Conservation (phyloP, 192 early-diverging fungal species). For the Podila verticillata region DNA sequence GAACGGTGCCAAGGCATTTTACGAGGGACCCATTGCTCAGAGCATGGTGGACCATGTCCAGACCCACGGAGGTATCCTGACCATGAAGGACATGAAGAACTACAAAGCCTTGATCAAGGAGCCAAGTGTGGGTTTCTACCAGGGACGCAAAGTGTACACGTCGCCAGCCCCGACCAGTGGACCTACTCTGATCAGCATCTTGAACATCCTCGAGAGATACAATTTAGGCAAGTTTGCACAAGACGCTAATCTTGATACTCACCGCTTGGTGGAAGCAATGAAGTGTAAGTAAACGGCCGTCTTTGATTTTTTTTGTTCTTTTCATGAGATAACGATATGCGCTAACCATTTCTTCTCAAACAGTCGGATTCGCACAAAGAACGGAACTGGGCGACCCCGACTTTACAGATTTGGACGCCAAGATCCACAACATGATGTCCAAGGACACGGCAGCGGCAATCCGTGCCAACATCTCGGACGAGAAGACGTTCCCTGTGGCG, state of each 20-base stretch:
- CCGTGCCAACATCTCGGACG: slow-evolving; percentile 79
- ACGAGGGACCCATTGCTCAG: slow-evolving; percentile 71
- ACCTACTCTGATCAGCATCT: slow-evolving; percentile 79
- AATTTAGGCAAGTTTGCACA: slow-evolving; percentile 67
- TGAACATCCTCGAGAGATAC: slow-evolving; percentile 91
- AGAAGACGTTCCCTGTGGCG: slow-evolving; percentile 67
- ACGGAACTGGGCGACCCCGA: slow-evolving; percentile 85
- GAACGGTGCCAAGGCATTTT: slow-evolving; percentile 67
- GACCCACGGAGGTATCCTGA: slow-evolving; percentile 79
- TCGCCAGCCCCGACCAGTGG: slow-evolving; percentile 84
- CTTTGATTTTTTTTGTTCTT: too few relatives aligned
- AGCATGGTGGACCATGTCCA: slow-evolving; percentile 72
- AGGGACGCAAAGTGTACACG: slow-evolving; percentile 68
- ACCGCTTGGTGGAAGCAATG: slow-evolving; percentile 88
- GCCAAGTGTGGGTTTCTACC: slow-evolving; percentile 76
- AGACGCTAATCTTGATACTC: slow-evolving; percentile 70
- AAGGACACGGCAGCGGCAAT: slow-evolving; percentile 75
- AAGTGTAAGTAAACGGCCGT: slow-evolving; percentile 61
- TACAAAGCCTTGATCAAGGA: slow-evolving; percentile 71
- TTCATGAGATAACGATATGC: too few relatives aligned
- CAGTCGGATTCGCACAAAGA: slow-evolving; percentile 82
- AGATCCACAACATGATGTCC: slow-evolving; percentile 69
- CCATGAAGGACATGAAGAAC: slow-evolving; percentile 71
- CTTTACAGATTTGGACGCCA: slow-evolving; percentile 66
- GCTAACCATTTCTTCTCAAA: background rate